phyloP scores from a whole-genome alignment of 192 early-diverging fungal genomes.

The Gaertneriomyces sp. region DNA sequence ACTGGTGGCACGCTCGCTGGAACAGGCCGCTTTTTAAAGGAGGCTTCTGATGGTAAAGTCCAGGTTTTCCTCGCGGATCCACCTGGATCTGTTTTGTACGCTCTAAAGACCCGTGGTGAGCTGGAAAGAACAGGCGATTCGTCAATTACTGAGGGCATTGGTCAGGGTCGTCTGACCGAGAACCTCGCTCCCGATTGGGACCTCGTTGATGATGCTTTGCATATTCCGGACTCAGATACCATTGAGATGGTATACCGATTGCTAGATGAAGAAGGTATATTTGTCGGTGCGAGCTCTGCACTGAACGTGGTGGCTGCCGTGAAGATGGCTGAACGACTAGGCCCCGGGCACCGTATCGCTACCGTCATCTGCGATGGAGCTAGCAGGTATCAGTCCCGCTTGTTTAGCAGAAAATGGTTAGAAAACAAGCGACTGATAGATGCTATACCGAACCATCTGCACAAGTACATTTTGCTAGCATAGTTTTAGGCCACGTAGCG shows the following conservation, averaged over 20 bases:
- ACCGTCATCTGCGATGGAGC: slow-evolving; percentile 91
- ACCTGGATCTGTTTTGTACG: slow-evolving; percentile 88
- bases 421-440: slow-evolving; percentile 75
- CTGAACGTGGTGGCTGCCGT: slow-evolving; percentile 91
- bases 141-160: slow-evolving; percentile 94
- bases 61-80: slow-evolving; percentile 87
- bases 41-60: slow-evolving; percentile 59
- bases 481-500: neutral
- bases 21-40: slow-evolving; percentile 76
- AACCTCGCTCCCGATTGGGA: slow-evolving; percentile 80
- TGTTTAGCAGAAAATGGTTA: slow-evolving; percentile 70
- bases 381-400: slow-evolving; percentile 29
- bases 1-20: slow-evolving; percentile 92
- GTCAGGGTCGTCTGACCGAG: slow-evolving; percentile 89
- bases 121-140: slow-evolving; percentile 64
- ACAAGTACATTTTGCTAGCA: slow-evolving; percentile 68
- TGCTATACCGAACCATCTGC: slow-evolving; percentile 78
- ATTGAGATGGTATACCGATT: slow-evolving; percentile 85
- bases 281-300: slow-evolving; percentile 86
- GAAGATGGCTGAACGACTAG: slow-evolving; percentile 78
- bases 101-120: slow-evolving; percentile 68
- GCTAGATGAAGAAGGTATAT: slow-evolving; percentile 91
- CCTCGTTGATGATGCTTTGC: slow-evolving; percentile 78
- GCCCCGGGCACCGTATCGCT: slow-evolving; percentile 74
- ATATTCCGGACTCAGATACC: slow-evolving; percentile 74